phyloP scores from a whole-genome alignment of 169 alveolate genomes.

The Prorocentrum cordatum region DNA sequence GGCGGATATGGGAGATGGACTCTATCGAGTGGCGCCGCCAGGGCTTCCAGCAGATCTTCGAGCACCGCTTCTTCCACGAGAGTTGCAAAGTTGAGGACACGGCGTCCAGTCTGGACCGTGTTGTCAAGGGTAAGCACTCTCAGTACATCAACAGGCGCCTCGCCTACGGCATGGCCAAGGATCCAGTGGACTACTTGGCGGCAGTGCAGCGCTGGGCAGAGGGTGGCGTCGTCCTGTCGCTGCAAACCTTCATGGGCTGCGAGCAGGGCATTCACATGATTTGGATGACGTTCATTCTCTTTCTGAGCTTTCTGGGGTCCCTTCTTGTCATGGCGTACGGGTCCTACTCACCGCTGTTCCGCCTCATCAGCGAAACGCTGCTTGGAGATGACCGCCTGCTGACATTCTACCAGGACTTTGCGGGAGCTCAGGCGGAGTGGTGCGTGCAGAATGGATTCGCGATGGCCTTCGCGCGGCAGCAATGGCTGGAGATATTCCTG shows the following conservation, averaged over 20 bases:
- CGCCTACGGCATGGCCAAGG: conserved; percentile 63
- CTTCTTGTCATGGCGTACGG: not conserved
- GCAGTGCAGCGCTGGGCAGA: conserved; percentile 68
- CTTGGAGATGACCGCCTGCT: no score
- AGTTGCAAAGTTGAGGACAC: conserved; percentile 58
- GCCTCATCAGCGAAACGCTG: conserved; percentile 43
- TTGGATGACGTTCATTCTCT: conserved; percentile 47
- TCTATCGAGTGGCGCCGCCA: no score
- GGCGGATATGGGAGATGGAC: no score
- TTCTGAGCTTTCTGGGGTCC: not conserved
- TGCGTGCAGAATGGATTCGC: no score
- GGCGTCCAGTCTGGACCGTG: conserved; percentile 32
- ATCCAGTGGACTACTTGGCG: conserved; percentile 52
- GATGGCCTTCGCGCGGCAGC: no score
- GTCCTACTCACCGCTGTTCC: conserved; percentile 15
- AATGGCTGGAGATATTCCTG: no score
- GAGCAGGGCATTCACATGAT: conserved; percentile 56
- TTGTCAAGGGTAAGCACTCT: conserved; percentile 16
- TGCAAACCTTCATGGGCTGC: conserved; percentile 58
- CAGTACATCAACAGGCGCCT: conserved; percentile 50
- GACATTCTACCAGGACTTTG: no score
- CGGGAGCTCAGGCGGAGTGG: no score
- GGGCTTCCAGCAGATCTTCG: conserved; percentile 20
- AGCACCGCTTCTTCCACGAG: conserved; percentile 50
- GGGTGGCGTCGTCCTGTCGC: conserved; percentile 50